Percentiles rank a stretch among this genome's conserved stretches.
Conservation (phyloP, 2,329 filamentous ascomycete genomes). For the Clonostachys sp. region DNA sequence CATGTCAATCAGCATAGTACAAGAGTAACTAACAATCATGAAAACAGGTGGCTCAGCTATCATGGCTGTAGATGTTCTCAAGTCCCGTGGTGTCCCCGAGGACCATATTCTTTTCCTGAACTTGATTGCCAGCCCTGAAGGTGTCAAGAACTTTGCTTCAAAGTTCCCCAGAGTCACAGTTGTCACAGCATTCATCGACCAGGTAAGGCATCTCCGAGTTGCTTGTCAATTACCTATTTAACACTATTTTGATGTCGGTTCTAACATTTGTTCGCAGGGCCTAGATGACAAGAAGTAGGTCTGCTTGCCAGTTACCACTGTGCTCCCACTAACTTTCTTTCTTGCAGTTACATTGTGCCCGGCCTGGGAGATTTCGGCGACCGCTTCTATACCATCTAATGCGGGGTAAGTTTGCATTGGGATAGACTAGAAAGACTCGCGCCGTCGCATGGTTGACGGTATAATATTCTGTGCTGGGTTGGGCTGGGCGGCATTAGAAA, state of each 20-base stretch:
- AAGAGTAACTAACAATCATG: not conserved
- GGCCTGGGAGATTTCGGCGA: slow-evolving; percentile 95
- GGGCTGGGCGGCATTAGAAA: not conserved
- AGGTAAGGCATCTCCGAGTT: slow-evolving; percentile 36
- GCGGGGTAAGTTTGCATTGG: not conserved
- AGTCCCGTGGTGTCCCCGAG: slow-evolving; percentile 85
- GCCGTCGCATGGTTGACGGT: too few relatives aligned
- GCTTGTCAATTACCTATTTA: not conserved
- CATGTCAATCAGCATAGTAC: not conserved
- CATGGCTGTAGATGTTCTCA: slow-evolving; percentile 94
- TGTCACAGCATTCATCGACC: slow-evolving; percentile 92
- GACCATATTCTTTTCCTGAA: slow-evolving; percentile 95
- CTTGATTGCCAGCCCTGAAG: slow-evolving; percentile 93
- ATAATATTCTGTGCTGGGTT: too few relatives aligned
- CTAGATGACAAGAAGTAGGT: slow-evolving; percentile 89
- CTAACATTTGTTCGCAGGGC: slow-evolving; percentile 37
- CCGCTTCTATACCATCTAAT: slow-evolving; percentile 84
- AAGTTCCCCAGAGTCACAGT: slow-evolving; percentile 87
- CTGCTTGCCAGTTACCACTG: not conserved
- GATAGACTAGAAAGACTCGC: too few relatives aligned
- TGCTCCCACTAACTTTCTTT: slow-evolving; percentile 23
- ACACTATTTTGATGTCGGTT: not conserved
- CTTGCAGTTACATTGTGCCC: slow-evolving; percentile 82
- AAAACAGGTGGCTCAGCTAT: slow-evolving; percentile 80
- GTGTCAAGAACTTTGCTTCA: slow-evolving; percentile 81